Evolutionary conservation across 2,329 filamentous ascomycete species (phyloP).

Genomic region (Dactylellina parvicollis): DNA sequence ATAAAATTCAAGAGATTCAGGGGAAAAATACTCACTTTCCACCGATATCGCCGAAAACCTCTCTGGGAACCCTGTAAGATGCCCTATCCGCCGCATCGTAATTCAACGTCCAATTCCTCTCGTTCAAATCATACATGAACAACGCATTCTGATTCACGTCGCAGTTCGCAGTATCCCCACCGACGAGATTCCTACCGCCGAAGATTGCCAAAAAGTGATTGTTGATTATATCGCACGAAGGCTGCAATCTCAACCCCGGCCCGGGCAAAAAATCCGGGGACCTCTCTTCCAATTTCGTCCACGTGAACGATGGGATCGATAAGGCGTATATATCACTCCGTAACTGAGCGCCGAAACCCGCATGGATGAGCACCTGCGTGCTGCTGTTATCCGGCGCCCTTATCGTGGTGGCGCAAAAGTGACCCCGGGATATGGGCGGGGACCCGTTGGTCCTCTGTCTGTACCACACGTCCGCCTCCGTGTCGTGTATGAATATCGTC

Average conservation of each 20-base stretch:
- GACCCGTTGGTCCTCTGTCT: constrained; percentile 17
- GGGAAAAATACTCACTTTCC: constrained; percentile 24
- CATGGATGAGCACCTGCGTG: constrained; percentile 19
- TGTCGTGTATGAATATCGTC: constrained; percentile 37
- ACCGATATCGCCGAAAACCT: constrained; percentile 19
- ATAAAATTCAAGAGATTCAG: neutral
- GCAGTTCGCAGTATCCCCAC: constrained; percentile 26
- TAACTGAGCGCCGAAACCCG: constrained; percentile 16
- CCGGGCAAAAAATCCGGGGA: constrained; percentile 27
- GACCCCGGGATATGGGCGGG: constrained; percentile 1
- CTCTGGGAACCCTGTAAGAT: constrained; percentile 12
- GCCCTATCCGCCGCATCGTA: constrained; percentile 9
- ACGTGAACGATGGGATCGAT: constrained; percentile 34
- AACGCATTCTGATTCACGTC: constrained; percentile 38
- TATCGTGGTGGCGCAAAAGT: constrained; percentile 34
- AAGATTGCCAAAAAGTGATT: constrained; percentile 28
- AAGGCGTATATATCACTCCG: constrained; percentile 24
- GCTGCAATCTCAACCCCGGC: constrained; percentile 20
- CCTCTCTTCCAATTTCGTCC: constrained; percentile 9
- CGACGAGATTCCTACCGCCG: constrained; percentile 27
- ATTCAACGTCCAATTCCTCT: constrained; percentile 16
- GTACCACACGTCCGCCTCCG: constrained; percentile 18
- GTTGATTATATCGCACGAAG: constrained; percentile 21
- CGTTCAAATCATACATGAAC: constrained; percentile 41
- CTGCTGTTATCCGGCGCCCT: constrained; percentile 21